Evolutionary conservation across 2,329 filamentous ascomycete genomes (phyloP).

Genomic region (Proliferodiscus dingleyae): DNA sequence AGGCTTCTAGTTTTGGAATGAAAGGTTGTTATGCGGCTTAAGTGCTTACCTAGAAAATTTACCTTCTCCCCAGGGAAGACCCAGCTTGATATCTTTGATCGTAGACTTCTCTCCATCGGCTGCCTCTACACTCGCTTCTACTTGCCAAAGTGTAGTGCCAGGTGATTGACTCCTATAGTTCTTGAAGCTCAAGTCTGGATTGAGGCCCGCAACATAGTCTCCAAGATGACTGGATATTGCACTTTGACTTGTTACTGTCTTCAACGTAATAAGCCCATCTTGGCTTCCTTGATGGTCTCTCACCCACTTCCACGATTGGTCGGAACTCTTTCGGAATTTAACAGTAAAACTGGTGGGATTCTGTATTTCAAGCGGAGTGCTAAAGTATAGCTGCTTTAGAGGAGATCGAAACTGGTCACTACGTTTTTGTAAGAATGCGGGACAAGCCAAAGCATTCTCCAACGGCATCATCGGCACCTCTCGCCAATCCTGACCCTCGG

Average conservation of each 20-base stretch:
- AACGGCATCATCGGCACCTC: constrained; percentile 43
- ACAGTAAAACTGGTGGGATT: constrained; percentile 60
- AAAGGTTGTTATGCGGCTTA: background rate
- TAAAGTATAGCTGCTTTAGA: constrained; percentile 49
- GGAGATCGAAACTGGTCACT: constrained; percentile 25
- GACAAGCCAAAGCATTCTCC: constrained; percentile 25
- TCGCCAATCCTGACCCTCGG: constrained; percentile 48
- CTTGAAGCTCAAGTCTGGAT: constrained; percentile 49
- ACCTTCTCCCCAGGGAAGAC: constrained; percentile 30
- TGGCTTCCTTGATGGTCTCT: constrained; percentile 57
- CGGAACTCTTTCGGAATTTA: constrained; percentile 54
- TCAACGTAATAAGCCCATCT: constrained; percentile 60
- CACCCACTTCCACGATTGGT: constrained; percentile 64
- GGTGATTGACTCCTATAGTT: constrained; percentile 61
- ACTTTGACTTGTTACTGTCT: constrained; percentile 30
- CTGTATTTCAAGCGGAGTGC: constrained; percentile 42
- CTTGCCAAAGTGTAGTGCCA: constrained; percentile 64
- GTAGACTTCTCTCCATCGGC: constrained; percentile 55
- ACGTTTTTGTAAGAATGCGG: constrained; percentile 48
- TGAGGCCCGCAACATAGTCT: constrained; percentile 53
- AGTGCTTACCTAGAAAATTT: constrained; percentile 29
- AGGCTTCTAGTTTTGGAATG: background rate
- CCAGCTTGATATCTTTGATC: constrained; percentile 37
- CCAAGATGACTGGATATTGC: constrained; percentile 24
- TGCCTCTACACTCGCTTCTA: constrained; percentile 51